Evolutionary conservation across 164 flowering plant genomes (phyloP).

Genomic region (Vitis riparia): DNA sequence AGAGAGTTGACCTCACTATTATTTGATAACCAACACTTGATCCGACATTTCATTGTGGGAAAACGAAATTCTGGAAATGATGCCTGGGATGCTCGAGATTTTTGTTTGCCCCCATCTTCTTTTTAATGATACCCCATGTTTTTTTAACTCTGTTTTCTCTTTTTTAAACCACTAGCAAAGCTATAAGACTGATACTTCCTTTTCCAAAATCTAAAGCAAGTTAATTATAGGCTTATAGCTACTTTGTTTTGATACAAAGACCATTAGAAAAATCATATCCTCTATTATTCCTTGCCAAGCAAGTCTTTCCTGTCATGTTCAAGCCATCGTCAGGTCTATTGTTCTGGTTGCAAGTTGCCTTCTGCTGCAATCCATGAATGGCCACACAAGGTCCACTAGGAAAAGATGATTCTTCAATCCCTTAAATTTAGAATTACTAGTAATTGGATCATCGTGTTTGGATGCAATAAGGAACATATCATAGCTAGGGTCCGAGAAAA

Average conservation of each 20-base stretch:
- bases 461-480: too few relatives aligned
- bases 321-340: too few relatives aligned
- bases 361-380: too few relatives aligned
- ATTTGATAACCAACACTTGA: constrained; percentile 18
- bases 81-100: constrained; percentile 45
- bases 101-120: constrained; percentile 7
- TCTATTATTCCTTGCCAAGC: too few relatives aligned
- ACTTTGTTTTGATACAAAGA: not conserved
- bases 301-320: too few relatives aligned
- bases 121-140: constrained; percentile 16
- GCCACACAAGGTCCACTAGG: too few relatives aligned
- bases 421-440: too few relatives aligned
- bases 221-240: not conserved
- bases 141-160: not conserved
- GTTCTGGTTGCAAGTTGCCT: too few relatives aligned
- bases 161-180: constrained; percentile 3
- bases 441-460: too few relatives aligned
- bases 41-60: constrained; percentile 46
- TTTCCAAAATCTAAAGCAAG: not conserved
- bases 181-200: not conserved
- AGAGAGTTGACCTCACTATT: constrained; percentile 10
- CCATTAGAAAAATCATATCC: too few relatives aligned
- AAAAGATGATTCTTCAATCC: too few relatives aligned
- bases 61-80: constrained; percentile 21
- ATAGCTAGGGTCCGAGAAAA: too few relatives aligned